These are phyloP conservation scores for Trichoderma erinaceum DNA, from an alignment of 495 filamentous ascomycete species.

Conservation along the genomic window DNA sequence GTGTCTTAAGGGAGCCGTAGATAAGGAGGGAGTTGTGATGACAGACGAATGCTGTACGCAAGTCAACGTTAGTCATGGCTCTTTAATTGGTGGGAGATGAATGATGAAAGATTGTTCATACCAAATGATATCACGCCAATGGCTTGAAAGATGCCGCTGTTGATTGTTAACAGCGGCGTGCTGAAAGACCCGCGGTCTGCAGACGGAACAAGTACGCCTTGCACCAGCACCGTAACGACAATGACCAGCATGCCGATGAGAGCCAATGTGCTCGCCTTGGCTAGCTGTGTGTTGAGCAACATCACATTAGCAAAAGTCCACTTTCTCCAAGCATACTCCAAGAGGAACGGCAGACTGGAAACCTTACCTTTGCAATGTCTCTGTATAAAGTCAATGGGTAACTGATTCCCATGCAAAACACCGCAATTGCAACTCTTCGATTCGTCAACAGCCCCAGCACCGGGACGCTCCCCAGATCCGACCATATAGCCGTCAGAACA, in stretches of 20 bases:
- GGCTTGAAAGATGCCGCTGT: constrained; percentile 85
- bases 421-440: constrained; percentile 72
- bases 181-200: constrained; percentile 65
- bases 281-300: constrained; percentile 52
- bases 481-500: constrained; percentile 77
- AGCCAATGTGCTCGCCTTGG: constrained; percentile 88
- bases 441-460: constrained; percentile 78
- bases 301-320: constrained; percentile 14
- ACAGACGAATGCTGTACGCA: constrained; percentile 69
- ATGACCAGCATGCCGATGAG: constrained; percentile 89
- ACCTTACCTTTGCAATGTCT: constrained; percentile 86
- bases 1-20: constrained; percentile 89
- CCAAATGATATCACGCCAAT: constrained; percentile 97
- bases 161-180: constrained; percentile 60
- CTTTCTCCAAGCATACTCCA: no score
- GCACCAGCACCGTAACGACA: constrained; percentile 79
- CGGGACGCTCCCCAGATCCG: constrained; percentile 61
- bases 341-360: background rate
- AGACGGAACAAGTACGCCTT: constrained; percentile 64
- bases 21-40: constrained; percentile 96
- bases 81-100: background rate
- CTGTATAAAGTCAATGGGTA: constrained; percentile 88
- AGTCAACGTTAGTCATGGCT: constrained; percentile 27
- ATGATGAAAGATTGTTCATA: constrained; percentile 35
- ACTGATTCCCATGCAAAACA: constrained; percentile 80